These are phyloP conservation scores for Ophiostoma quercus DNA, from an alignment of 2,329 filamentous ascomycete genomes.

Conservation along the genomic window DNA sequence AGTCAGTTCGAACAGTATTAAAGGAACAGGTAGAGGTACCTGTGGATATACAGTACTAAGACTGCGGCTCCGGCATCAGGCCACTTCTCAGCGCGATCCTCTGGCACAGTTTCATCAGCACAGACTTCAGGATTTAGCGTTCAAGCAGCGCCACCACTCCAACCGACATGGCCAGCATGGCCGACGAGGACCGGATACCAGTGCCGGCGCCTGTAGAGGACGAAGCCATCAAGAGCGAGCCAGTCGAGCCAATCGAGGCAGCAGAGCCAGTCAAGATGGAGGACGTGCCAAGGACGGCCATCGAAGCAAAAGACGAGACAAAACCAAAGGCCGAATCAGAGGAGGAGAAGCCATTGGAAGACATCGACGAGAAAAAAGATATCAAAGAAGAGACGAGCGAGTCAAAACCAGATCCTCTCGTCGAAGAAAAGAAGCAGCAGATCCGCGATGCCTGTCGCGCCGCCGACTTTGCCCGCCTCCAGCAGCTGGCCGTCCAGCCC, in stretches of 20 bases:
- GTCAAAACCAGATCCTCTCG: neutral
- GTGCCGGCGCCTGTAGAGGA: neutral
- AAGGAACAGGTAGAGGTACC: neutral
- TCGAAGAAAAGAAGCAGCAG: slow-evolving; percentile 37
- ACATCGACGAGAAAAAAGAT: neutral
- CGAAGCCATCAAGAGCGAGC: neutral
- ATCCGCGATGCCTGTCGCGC: slow-evolving; percentile 57
- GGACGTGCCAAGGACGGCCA: neutral
- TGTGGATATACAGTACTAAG: neutral
- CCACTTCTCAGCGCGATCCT: neutral
- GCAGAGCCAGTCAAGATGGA: neutral
- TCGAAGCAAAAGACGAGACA: neutral
- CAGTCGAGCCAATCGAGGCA: neutral
- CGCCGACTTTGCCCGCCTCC: slow-evolving; percentile 52
- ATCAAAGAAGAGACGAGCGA: neutral
- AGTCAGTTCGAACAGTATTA: neutral
- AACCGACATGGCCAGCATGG: neutral
- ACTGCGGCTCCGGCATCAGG: slow-evolving; percentile 10
- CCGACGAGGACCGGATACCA: slow-evolving; percentile 5
- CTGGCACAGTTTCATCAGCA: slow-evolving; percentile 5
- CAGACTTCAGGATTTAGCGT: neutral
- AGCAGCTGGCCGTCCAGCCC: slow-evolving; percentile 53
- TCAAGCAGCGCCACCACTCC: neutral
- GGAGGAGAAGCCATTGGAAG: neutral
- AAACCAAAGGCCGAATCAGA: neutral